phyloP scores from a whole-genome alignment of 495 filamentous ascomycete genomes.

The Hypomontagnella submonticulosa region DNA sequence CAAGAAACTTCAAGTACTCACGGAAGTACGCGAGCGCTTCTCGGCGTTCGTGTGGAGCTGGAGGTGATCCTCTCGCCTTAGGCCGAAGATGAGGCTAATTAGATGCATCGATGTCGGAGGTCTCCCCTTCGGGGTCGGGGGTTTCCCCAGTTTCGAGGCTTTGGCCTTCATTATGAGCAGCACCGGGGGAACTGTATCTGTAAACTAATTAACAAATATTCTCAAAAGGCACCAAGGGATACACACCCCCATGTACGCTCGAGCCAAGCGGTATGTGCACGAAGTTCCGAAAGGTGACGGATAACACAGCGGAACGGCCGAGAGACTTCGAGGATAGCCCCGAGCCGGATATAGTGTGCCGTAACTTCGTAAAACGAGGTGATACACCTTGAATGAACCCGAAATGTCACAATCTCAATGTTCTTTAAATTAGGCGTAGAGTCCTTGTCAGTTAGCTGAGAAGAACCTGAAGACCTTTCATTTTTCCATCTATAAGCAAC shows the following conservation, averaged over 20 bases:
- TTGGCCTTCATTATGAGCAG: not conserved
- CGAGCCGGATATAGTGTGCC: too few relatives aligned
- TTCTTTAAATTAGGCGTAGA: not conserved
- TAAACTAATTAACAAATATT: not conserved
- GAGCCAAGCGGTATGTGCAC: not conserved
- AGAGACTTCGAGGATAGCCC: not conserved
- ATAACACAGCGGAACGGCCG: slow-evolving; percentile 3
- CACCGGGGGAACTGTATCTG: not conserved
- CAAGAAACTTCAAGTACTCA: slow-evolving; percentile 3
- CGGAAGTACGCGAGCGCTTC: slow-evolving; percentile 1
- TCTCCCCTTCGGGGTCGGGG: too few relatives aligned
- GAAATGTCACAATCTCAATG: not conserved
- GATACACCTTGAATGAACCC: not conserved
- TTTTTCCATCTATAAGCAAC: slow-evolving; percentile 13
- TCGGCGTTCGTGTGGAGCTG: not conserved
- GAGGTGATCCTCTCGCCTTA: too few relatives aligned
- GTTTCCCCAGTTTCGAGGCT: too few relatives aligned
- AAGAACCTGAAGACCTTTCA: not conserved
- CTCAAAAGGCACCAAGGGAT: not conserved
- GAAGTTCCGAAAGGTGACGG: slow-evolving; percentile 2
- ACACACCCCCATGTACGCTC: slow-evolving; percentile 4
- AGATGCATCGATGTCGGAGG: too few relatives aligned
- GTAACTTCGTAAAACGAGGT: not conserved
- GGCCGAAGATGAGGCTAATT: too few relatives aligned
- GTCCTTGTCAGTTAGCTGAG: not conserved